These are phyloP conservation scores for Epichloe brachyelytri DNA, from an alignment of 2,329 filamentous ascomycete genomes.

Conservation along the genomic window DNA sequence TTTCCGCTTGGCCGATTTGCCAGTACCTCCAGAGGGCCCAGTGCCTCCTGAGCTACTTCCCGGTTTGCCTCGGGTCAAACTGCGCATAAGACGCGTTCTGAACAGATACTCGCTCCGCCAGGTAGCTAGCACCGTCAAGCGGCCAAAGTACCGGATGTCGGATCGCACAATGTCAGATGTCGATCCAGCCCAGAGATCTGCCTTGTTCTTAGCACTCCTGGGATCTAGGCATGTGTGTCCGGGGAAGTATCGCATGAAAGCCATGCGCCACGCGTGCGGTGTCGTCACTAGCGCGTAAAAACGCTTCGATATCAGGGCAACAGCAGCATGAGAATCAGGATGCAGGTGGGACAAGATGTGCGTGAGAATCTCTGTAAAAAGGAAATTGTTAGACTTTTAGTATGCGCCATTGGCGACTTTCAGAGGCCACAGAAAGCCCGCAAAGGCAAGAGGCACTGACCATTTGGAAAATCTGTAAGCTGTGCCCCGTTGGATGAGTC, in stretches of 20 bases:
- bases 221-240: conserved; percentile 39
- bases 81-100: conserved; percentile 70
- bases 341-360: conserved; percentile 85
- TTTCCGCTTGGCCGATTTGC: conserved; percentile 47
- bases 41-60: conserved; percentile 38
- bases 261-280: conserved; percentile 85
- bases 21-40: conserved; percentile 37
- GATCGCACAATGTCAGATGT: conserved; percentile 46
- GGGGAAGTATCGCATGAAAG: conserved; percentile 83
- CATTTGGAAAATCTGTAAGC: conserved; percentile 62
- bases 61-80: conserved; percentile 71
- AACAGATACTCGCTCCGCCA: conserved; percentile 95
- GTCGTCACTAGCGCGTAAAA: conserved; percentile 82
- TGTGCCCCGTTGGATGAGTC: conserved; percentile 28
- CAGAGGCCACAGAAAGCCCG: neutral
- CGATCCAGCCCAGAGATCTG: conserved; percentile 30
- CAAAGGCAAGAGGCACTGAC: conserved; percentile 32
- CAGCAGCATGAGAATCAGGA: conserved; percentile 67
- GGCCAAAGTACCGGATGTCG: conserved; percentile 67
- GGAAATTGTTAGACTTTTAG: neutral
- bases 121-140: conserved; percentile 71
- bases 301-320: conserved; percentile 75
- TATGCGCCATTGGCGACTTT: too few relatives aligned
- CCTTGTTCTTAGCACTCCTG: conserved; percentile 21
- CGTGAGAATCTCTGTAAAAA: conserved; percentile 65